phyloP scores from a whole-genome alignment of 129 eudicot genomes.

The Daucus carota region DNA sequence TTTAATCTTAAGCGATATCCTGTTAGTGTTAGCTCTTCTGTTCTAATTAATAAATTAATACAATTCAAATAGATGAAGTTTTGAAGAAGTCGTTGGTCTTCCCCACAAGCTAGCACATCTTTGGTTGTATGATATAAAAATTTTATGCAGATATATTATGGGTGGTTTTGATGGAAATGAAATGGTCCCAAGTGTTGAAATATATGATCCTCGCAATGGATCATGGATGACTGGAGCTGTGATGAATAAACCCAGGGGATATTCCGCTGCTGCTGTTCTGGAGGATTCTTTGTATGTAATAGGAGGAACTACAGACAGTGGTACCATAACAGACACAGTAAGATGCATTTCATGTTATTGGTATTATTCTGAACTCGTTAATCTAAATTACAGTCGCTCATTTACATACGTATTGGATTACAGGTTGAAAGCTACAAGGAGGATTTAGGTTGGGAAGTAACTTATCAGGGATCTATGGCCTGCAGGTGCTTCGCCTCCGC shows the following conservation, averaged over 20 bases:
- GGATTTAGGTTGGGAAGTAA: slow-evolving; percentile 60
- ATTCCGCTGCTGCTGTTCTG: slow-evolving; percentile 49
- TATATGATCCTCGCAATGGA: slow-evolving; percentile 68
- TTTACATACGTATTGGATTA: background rate
- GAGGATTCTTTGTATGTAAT: slow-evolving; percentile 39
- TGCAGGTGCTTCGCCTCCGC: slow-evolving; percentile 61
- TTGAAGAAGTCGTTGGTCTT: background rate
- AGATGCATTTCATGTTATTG: slow-evolving; percentile 4
- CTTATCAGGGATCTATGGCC: slow-evolving; percentile 35
- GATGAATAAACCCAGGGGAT: slow-evolving; percentile 59
- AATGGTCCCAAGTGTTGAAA: slow-evolving; percentile 53
- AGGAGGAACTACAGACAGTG: slow-evolving; percentile 48
- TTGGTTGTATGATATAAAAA: background rate
- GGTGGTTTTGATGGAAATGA: slow-evolving; percentile 71
- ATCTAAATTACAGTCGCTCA: background rate
- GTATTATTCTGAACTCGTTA: background rate
- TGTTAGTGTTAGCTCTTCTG: background rate
- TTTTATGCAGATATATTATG: slow-evolving; percentile 41
- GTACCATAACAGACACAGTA: slow-evolving; percentile 45
- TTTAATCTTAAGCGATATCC: background rate
- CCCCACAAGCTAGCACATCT: background rate
- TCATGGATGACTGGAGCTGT: slow-evolving; percentile 69
- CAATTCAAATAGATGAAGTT: background rate
- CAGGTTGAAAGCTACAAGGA: slow-evolving; percentile 82
- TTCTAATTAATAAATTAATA: background rate